Evolutionary conservation across 345 rosid species (phyloP), one percentile per base, ranked within the genome.

Genomic region (Lagerstroemia speciosa): DNA sequence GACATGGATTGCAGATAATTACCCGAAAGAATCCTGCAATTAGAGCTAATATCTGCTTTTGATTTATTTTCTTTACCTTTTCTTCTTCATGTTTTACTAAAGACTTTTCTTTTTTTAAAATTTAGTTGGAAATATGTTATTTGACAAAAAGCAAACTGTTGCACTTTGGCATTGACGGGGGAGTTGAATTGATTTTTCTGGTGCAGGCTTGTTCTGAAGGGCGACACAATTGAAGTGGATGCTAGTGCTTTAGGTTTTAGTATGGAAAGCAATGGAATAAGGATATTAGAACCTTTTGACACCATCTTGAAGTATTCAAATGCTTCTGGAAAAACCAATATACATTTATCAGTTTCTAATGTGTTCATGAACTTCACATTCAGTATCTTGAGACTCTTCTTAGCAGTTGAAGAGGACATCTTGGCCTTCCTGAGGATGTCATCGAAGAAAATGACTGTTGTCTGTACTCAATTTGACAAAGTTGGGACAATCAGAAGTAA

Each of bases 201-300:
- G 4, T 72, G 66, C 83, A 94, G 99, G 90, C 69, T 94, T 78
- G 80, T 81, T 62, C 41, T 88, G 76, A 94, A 89, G 76, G 91
- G 88, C 65, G 88, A 86, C 77, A 82, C 86, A 68, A 73, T 78
- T 75, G 96, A 94, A 75, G 80, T 91, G 90, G 87, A 80, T 78
- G 95, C 88, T 70, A 89, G 84, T 74, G 86, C 81, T 41, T 80
- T 87, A 74, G 96, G 97, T 79, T 86, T 94, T 78, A 85, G 84
- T 73, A 85, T 94, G 96, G 99, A 94, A 83, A 91, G 99, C 77
- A 89, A 85, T 81, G 97, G 97, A 80, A 86, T 89, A 72, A 86
- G 85, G 80, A 86, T 94, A 72, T 73, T 94, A 86, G 99, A 94
- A 82, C 99, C 99, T 72, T 94, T 94, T 48, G 99, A 94, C 78